A percentile compares a stretch with the other conserved stretches of the same genome.
These are phyloP conservation scores for Dictyostelium discoideum DNA, from an alignment of 78 protist genomes.

Conservation along the genomic window DNA sequence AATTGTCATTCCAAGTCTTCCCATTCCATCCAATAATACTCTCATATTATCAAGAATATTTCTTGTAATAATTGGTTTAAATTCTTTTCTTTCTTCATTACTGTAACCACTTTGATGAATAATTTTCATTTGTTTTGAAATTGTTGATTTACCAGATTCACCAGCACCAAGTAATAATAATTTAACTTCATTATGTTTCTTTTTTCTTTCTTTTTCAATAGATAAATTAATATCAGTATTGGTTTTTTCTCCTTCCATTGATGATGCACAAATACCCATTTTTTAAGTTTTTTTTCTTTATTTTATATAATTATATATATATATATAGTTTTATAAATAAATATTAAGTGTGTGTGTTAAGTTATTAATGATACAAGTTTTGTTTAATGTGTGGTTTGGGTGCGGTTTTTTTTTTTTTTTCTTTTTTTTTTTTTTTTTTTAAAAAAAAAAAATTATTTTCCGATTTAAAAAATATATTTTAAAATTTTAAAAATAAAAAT, in stretches of 20 bases:
- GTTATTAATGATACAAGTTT: not conserved
- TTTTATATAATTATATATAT: not conserved
- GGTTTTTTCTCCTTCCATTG: conserved; percentile 47
- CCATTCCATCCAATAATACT: conserved; percentile 64
- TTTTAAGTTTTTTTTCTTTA: not conserved
- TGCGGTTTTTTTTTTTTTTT: not conserved
- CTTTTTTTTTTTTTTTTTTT: not conserved
- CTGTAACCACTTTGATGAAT: conserved; percentile 85
- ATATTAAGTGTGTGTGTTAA: not conserved
- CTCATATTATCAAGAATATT: conserved; percentile 82
- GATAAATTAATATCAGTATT: conserved; percentile 53
- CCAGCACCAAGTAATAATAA: conserved; percentile 79
- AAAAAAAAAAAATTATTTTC: not conserved
- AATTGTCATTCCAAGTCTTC: conserved; percentile 68
- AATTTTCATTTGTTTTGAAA: conserved; percentile 92
- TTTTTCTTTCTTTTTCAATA: conserved; percentile 79
- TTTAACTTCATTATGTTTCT: conserved; percentile 80
- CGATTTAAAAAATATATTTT: not conserved
- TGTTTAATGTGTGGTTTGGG: not conserved
- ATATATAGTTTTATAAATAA: not conserved
- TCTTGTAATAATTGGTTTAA: conserved; percentile 48
- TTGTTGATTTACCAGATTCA: conserved; percentile 91
- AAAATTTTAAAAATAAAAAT: not conserved
- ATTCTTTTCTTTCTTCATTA: conserved; percentile 75
- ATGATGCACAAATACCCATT: conserved; percentile 75